These are phyloP conservation scores for Eleusine coracana DNA, from an alignment of 176 grass and related monocot species.

Conservation along the genomic window DNA sequence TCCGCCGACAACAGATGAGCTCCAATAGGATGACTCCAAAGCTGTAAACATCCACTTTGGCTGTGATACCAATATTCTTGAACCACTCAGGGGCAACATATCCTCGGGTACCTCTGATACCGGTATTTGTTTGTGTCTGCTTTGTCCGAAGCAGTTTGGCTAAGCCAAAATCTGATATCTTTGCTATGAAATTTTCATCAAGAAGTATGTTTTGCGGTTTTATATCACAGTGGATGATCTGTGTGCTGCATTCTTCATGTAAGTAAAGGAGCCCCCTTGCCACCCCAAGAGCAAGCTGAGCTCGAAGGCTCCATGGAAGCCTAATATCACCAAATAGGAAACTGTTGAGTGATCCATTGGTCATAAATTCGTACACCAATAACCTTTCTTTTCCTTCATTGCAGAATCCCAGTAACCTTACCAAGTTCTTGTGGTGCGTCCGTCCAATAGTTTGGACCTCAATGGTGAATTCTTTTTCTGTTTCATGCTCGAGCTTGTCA, in stretches of 20 bases:
- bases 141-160: slow-evolving; percentile 49
- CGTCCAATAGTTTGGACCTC: slow-evolving; percentile 58
- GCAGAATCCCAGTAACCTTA: slow-evolving; percentile 55
- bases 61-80: slow-evolving; percentile 43
- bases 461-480: slow-evolving; percentile 55
- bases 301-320: slow-evolving; percentile 41
- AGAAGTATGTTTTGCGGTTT: slow-evolving; percentile 57
- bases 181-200: slow-evolving; percentile 7
- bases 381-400: slow-evolving; percentile 53
- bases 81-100: slow-evolving; percentile 57
- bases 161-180: slow-evolving; percentile 55
- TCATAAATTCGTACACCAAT: slow-evolving; percentile 62
- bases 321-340: slow-evolving; percentile 35
- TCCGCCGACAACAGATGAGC: slow-evolving; percentile 45
- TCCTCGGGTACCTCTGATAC: slow-evolving; percentile 48
- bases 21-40: slow-evolving; percentile 52
- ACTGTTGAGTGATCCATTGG: slow-evolving; percentile 42
- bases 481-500: slow-evolving; percentile 38
- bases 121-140: slow-evolving; percentile 50
- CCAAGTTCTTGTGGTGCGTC: slow-evolving; percentile 60
- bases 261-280: slow-evolving; percentile 49
- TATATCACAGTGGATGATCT: slow-evolving; percentile 58
- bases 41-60: slow-evolving; percentile 48
- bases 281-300: slow-evolving; percentile 38
- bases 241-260: slow-evolving; percentile 47